Evolutionary conservation across 257 asterid genomes (phyloP).

Genomic region (Solanum etuberosum): DNA sequence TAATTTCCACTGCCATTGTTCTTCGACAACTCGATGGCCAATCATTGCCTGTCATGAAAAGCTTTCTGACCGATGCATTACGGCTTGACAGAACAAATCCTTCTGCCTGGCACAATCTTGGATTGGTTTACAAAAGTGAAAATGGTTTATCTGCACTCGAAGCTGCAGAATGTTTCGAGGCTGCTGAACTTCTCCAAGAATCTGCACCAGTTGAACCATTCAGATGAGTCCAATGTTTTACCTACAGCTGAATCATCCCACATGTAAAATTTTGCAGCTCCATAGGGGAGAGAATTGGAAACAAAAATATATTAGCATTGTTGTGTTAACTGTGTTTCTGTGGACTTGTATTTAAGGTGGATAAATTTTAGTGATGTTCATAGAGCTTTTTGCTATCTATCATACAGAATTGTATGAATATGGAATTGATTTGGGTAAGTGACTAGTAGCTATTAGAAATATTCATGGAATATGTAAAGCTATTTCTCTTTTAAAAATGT

Average conservation of each 20-base stretch:
- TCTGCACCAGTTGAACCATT: conserved; percentile 78
- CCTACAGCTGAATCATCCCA: neutral
- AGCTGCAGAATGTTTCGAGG: conserved; percentile 88
- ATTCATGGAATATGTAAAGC: neutral
- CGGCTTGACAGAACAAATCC: conserved; percentile 69
- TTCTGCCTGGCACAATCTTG: conserved; percentile 83
- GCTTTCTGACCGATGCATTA: conserved; percentile 73
- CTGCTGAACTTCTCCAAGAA: conserved; percentile 78
- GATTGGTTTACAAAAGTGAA: conserved; percentile 54
- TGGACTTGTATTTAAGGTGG: neutral
- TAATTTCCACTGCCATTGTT: conserved; percentile 60
- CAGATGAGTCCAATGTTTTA: conserved; percentile 21
- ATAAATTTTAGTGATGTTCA: neutral
- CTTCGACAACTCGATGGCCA: conserved; percentile 33
- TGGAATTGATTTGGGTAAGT: neutral
- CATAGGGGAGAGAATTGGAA: neutral
- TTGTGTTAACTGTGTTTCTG: neutral
- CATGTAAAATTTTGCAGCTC: neutral
- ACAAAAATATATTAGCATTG: neutral
- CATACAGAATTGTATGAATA: neutral
- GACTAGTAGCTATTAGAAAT: neutral
- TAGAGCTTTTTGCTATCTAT: neutral
- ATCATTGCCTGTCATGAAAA: conserved; percentile 52
- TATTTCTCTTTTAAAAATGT: neutral
- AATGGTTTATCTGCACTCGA: conserved; percentile 24